Conservation (phyloP, 2,329 filamentous ascomycete species). For the Penicillium brevicompactum region DNA sequence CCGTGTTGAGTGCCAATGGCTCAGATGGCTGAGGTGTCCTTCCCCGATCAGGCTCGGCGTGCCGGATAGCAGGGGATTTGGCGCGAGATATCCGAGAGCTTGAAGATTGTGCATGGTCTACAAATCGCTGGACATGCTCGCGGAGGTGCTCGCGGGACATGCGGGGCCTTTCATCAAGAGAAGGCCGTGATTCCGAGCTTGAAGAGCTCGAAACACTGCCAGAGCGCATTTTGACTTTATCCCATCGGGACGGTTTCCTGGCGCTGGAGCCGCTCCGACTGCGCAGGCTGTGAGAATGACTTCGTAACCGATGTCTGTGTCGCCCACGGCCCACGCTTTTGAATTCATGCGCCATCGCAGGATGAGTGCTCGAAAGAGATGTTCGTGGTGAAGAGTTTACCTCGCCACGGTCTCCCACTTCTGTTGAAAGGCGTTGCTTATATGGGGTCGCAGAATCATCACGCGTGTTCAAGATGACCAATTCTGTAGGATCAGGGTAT, state of each 20-base stretch:
- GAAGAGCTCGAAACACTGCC: slow-evolving; percentile 61
- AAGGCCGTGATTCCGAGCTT: slow-evolving; percentile 38
- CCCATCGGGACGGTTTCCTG: slow-evolving; percentile 54
- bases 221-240: slow-evolving; percentile 56
- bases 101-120: slow-evolving; percentile 3
- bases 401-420: slow-evolving; percentile 15
- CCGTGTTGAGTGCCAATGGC: slow-evolving; percentile 9
- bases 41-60: background rate
- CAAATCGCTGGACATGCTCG: slow-evolving; percentile 10
- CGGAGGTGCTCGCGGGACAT: slow-evolving; percentile 5
- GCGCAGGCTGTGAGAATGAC: slow-evolving; percentile 58
- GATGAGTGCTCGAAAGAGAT: slow-evolving; percentile 46
- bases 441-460: slow-evolving; percentile 8
- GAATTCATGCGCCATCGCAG: slow-evolving; percentile 39
- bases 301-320: slow-evolving; percentile 63
- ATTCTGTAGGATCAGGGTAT: slow-evolving; percentile 45
- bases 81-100: slow-evolving; percentile 7
- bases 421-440: slow-evolving; percentile 24
- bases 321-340: slow-evolving; percentile 58
- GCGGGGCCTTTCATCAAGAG: slow-evolving; percentile 11
- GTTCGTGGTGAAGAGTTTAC: slow-evolving; percentile 27
- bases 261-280: slow-evolving; percentile 55
- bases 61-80: slow-evolving; percentile 8
- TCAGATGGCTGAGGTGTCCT: slow-evolving; percentile 7
- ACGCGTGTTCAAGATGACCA: slow-evolving; percentile 20